Evolutionary conservation across 768 basidiomycete genomes (phyloP).

Genomic region (Pilatotrama ljubarskyi): DNA sequence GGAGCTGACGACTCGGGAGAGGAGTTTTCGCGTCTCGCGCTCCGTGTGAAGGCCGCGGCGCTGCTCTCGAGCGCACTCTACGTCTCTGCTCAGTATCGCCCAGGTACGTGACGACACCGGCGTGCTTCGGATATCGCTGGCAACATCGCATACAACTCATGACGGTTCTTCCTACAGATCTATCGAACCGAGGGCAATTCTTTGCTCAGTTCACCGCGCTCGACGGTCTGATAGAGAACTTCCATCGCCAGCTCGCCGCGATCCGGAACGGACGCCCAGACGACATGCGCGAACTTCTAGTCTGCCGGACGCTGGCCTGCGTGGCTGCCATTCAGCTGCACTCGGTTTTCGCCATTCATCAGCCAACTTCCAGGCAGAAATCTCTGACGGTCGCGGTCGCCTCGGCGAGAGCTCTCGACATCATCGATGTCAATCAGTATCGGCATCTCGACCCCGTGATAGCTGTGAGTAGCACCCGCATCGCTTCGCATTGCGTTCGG

Average conservation of each 20-base stretch:
- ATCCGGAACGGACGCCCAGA: slow-evolving; percentile 9
- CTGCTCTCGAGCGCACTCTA: slow-evolving; percentile 24
- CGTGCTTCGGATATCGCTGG: neutral
- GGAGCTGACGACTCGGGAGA: slow-evolving; percentile 15
- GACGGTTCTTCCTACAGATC: neutral
- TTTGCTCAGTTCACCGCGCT: slow-evolving; percentile 20
- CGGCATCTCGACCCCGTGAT: slow-evolving; percentile 28
- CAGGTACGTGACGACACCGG: slow-evolving; percentile 17
- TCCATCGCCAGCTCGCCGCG: slow-evolving; percentile 13
- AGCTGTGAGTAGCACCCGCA: slow-evolving; percentile 24
- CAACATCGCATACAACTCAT: neutral
- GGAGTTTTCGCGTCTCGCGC: slow-evolving; percentile 20
- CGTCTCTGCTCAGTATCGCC: slow-evolving; percentile 18
- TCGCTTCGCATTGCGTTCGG: neutral
- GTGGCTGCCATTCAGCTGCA: slow-evolving; percentile 31
- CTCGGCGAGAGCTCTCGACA: slow-evolving; percentile 18
- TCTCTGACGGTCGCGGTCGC: slow-evolving; percentile 24
- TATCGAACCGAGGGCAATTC: slow-evolving; percentile 14
- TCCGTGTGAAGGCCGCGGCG: slow-evolving; percentile 26
- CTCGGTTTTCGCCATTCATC: slow-evolving; percentile 16
- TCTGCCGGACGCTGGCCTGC: slow-evolving; percentile 25
- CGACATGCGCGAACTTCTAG: slow-evolving; percentile 21
- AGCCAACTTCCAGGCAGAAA: slow-evolving; percentile 23
- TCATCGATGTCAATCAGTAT: slow-evolving; percentile 14
- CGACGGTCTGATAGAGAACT: slow-evolving; percentile 22